A percentile compares a stretch with the other conserved stretches of the same genome.
These are phyloP conservation scores for Xenoacremonium recifei DNA, from an alignment of 2,329 filamentous ascomycete species.

Conservation along the genomic window DNA sequence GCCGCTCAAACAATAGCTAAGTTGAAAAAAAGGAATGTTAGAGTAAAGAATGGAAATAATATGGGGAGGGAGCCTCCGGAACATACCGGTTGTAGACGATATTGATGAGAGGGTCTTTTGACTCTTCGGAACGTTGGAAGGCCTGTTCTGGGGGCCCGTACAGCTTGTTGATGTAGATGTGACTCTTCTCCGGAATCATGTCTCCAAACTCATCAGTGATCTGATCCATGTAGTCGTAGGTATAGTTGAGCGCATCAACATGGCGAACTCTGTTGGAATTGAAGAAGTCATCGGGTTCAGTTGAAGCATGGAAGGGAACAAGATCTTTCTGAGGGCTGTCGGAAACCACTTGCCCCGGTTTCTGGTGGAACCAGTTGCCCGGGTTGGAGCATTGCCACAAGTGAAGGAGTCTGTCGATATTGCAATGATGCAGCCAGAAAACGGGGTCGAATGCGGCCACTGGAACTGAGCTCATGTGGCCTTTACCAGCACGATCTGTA, in stretches of 20 bases:
- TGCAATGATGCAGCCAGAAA: slow-evolving; percentile 16
- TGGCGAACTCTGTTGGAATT: neutral
- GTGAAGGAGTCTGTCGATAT: slow-evolving; percentile 7
- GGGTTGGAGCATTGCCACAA: slow-evolving; percentile 3
- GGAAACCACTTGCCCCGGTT: neutral
- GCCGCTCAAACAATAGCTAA: too few relatives aligned
- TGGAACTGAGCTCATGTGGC: slow-evolving; percentile 11
- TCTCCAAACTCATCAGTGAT: too few relatives aligned
- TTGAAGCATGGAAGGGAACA: neutral
- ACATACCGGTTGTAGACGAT: too few relatives aligned
- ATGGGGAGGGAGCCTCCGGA: too few relatives aligned
- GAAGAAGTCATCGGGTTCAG: neutral
- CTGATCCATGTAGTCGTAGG: neutral
- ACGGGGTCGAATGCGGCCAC: slow-evolving; percentile 13
- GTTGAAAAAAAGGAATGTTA: too few relatives aligned
- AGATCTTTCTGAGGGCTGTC: neutral
- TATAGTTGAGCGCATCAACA: neutral
- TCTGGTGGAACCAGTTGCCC: neutral
- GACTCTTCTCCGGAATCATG: too few relatives aligned
- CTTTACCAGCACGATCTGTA: too few relatives aligned
- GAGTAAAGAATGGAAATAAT: too few relatives aligned
- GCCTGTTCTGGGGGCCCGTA: too few relatives aligned
- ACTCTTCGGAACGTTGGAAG: too few relatives aligned
- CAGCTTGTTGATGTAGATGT: too few relatives aligned
- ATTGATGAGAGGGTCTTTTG: too few relatives aligned